These are phyloP conservation scores for Prosopis cineraria DNA, from an alignment of 306 rosid genomes.

Conservation along the genomic window DNA sequence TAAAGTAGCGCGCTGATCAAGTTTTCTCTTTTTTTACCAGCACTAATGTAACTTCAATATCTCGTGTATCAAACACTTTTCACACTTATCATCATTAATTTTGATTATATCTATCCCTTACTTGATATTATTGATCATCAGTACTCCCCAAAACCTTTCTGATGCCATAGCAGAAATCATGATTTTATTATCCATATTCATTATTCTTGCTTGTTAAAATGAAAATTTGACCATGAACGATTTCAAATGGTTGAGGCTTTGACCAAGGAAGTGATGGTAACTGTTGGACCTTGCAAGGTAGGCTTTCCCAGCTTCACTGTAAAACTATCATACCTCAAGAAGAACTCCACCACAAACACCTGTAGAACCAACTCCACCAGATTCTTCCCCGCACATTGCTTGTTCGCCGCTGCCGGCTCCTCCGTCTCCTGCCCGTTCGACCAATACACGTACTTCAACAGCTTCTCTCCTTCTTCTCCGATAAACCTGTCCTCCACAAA, in stretches of 20 bases:
- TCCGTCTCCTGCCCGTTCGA: conserved; percentile 65
- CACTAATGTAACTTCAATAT: too few relatives aligned
- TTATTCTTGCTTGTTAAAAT: neutral
- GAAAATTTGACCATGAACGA: neutral
- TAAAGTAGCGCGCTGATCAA: too few relatives aligned
- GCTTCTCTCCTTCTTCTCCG: conserved; percentile 37
- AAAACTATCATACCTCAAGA: conserved; percentile 54
- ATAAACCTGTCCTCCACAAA: conserved; percentile 50
- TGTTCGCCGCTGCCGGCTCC: conserved; percentile 51
- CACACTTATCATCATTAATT: neutral
- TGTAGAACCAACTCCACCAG: conserved; percentile 43
- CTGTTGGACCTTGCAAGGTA: conserved; percentile 40
- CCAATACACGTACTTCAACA: conserved; percentile 60
- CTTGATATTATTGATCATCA: neutral
- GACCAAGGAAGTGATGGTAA: conserved; percentile 44
- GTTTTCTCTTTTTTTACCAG: too few relatives aligned
- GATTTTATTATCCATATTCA: too few relatives aligned
- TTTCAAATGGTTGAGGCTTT: conserved; percentile 36
- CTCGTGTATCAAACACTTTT: too few relatives aligned
- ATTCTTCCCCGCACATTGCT: conserved; percentile 43
- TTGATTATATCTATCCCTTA: neutral
- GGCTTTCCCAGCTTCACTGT: conserved; percentile 32
- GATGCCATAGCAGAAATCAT: too few relatives aligned
- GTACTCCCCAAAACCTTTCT: neutral
- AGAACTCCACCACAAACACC: conserved; percentile 60